Percentiles rank a stretch among this genome's conserved stretches.
These are phyloP conservation scores for Pycnococcus provasolii DNA, from an alignment of 139 green algal genomes.

Conservation along the genomic window DNA sequence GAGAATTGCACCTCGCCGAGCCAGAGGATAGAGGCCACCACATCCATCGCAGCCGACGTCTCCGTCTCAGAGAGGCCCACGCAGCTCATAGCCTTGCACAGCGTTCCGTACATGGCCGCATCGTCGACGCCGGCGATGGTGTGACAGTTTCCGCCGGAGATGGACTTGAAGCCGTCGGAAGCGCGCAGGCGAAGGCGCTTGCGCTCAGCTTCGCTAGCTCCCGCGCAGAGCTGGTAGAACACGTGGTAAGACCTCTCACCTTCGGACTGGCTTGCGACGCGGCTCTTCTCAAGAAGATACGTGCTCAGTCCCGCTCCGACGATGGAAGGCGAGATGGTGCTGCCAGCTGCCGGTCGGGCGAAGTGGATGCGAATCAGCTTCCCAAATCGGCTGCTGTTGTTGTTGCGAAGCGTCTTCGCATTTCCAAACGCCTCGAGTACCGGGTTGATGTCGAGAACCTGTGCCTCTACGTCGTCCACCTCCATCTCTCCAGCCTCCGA, in stretches of 20 bases:
- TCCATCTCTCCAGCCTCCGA: not conserved
- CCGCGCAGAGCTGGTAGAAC: conserved; percentile 23
- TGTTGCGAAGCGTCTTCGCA: conserved; percentile 42
- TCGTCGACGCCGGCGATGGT: conserved; percentile 16
- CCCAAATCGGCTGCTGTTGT: conserved; percentile 40
- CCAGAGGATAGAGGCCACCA: conserved; percentile 41
- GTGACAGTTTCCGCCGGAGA: not conserved
- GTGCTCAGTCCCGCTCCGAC: conserved; percentile 26
- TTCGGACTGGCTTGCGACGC: conserved; percentile 39
- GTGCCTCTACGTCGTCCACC: conserved; percentile 40
- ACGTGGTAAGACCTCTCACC: conserved; percentile 33
- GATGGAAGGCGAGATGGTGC: conserved; percentile 13
- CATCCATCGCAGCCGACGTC: not conserved
- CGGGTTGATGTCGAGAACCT: conserved; percentile 44
- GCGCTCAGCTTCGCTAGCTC: conserved; percentile 18
- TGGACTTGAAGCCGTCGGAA: not conserved
- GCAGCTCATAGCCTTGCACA: conserved; percentile 5
- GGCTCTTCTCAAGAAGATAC: conserved; percentile 56
- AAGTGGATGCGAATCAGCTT: conserved; percentile 62
- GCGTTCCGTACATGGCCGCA: conserved; percentile 1
- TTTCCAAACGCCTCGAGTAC: conserved; percentile 44
- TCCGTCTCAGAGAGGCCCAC: conserved; percentile 4
- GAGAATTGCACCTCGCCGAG: conserved; percentile 29
- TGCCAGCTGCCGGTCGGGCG: conserved; percentile 20
- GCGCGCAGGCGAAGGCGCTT: not conserved